Evolutionary conservation across 2,329 filamentous ascomycete species (phyloP), one percentile per base, ranked within the genome.

Genomic region (Pestalotiopsis fici): DNA sequence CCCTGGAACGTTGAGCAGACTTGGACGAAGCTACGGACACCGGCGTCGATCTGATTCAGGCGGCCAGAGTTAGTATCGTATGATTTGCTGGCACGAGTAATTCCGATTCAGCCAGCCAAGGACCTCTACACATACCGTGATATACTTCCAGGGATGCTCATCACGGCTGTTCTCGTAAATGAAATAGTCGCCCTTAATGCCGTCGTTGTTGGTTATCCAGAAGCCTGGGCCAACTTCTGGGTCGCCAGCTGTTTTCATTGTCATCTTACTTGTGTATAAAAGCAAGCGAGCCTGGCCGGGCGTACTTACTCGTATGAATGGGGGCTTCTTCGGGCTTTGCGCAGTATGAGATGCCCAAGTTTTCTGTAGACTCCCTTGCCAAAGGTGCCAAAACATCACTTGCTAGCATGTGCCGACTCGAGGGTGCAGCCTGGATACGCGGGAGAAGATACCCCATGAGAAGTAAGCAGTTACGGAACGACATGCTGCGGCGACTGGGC

Each of bases 131-230:
- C 73, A 63, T 66, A 74, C 74, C 43, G 67, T 59, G 50, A 73
- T 65, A 54, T 75, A 74, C 66, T 76, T 75, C 74, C 74, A 76
- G 6, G 74, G 71, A 28, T 71, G 71, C 1, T 70, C 54, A 55
- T 76, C 74, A 6, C 70, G 68, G 54, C 66, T 70, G 57, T 74
- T 75, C 62, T 76, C 74, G 66, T 74, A 72, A 3, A 76, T 55
- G 56, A 74, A 75, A 67, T 71, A 75, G n/a, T 68, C 60, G 18
- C 56, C 67, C 25, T 70, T 71, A 12, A 68, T 66, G n/a, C 64
- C 68, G 59, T 76, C 74, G 3, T 66, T 59, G 61, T 76, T 74
- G 7, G 68, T 71, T 31, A 76, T 68, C 60, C 70, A 69, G 56
- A 76, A 67, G 1, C 74, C 74, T 0, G 72, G 71, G 23, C 74